phyloP scores from a whole-genome alignment of 2,329 filamentous ascomycete genomes.

The Zelopaecilomyces penicillatus region DNA sequence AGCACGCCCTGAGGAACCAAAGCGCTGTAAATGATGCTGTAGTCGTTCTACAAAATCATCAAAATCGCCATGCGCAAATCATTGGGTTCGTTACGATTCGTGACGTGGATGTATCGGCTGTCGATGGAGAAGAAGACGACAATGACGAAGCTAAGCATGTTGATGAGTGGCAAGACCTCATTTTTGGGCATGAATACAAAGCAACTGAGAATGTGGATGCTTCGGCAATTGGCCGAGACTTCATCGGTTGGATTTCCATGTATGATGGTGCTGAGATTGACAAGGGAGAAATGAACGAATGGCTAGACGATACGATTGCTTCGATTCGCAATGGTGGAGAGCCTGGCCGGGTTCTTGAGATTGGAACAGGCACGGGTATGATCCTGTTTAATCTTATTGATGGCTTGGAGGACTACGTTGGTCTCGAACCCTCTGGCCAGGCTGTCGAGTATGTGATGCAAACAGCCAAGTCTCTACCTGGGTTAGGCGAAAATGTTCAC shows the following conservation, averaged over 20 bases:
- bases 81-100: constrained; percentile 1
- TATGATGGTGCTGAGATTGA: constrained; percentile 19
- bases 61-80: constrained; percentile 2
- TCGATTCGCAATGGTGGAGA: constrained; percentile 10
- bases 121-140: neutral
- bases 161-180: neutral
- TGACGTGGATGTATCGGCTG: neutral
- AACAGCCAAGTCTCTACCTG: constrained; percentile 7
- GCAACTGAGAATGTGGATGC: neutral
- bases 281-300: constrained; percentile 21
- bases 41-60: constrained; percentile 8
- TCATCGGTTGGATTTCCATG: constrained; percentile 23
- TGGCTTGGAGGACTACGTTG: constrained; percentile 16
- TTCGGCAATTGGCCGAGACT: constrained; percentile 12
- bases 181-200: neutral
- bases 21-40: constrained; percentile 12
- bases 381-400: constrained; percentile 20
- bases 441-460: constrained; percentile 14
- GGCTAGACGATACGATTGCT: constrained; percentile 21
- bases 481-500: constrained; percentile 4
- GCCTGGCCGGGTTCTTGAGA: constrained; percentile 16
- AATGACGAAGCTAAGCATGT: neutral
- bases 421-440: constrained; percentile 17
- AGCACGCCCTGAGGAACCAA: constrained; percentile 13
- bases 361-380: constrained; percentile 23